Evolutionary conservation across 2,329 filamentous ascomycete species (phyloP).

Genomic region (Fusarium tupiense): DNA sequence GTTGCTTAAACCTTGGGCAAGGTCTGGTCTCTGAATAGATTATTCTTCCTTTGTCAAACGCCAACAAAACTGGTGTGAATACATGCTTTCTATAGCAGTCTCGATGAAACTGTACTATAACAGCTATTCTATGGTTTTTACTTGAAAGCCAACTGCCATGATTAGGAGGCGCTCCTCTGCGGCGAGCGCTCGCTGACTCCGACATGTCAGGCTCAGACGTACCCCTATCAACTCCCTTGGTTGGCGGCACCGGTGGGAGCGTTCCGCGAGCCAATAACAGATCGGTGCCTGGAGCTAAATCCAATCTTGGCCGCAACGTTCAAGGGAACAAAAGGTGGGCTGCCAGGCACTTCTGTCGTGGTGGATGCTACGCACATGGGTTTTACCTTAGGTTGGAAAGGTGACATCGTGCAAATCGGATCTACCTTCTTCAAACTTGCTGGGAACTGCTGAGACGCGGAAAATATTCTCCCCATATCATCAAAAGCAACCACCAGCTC

Average conservation of each 20-base stretch:
- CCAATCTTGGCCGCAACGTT: constrained; percentile 22
- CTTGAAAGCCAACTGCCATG: not conserved
- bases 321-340: constrained; percentile 26
- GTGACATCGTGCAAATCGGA: constrained; percentile 43
- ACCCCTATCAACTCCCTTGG: constrained; percentile 22
- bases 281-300: constrained; percentile 52
- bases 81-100: not conserved
- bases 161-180: constrained; percentile 16
- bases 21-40: too few species aligned
- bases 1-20: not conserved
- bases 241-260: constrained; percentile 17
- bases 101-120: not conserved
- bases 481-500: constrained; percentile 11
- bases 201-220: constrained; percentile 1
- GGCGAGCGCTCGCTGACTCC: constrained; percentile 21
- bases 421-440: constrained; percentile 29
- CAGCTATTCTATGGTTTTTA: not conserved
- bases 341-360: constrained; percentile 9
- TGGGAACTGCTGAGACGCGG: constrained; percentile 22
- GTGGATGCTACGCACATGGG: constrained; percentile 21
- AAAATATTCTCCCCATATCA: constrained; percentile 30
- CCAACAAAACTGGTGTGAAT: not conserved
- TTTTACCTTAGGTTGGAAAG: constrained; percentile 28
- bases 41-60: too few species aligned
- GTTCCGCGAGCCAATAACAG: constrained; percentile 54